Conservation (phyloP, 176 grass and related monocot species). For the Oryza longistaminata region DNA sequence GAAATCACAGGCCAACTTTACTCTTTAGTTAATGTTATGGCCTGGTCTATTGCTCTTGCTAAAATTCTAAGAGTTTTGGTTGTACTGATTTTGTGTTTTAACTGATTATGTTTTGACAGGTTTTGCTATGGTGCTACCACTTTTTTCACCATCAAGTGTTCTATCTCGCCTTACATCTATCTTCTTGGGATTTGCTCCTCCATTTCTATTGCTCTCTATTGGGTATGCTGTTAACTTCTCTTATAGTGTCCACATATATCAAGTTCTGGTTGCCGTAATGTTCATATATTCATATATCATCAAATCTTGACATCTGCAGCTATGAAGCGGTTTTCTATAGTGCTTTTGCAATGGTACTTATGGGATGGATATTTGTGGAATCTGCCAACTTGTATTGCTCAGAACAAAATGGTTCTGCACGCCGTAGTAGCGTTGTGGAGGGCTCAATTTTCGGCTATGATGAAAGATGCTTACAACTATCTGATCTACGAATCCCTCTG, state of each 20-base stretch:
- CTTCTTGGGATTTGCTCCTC: constrained; percentile 96
- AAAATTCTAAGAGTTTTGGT: constrained; percentile 15
- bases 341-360: constrained; percentile 74
- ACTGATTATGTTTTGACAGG: constrained; percentile 54
- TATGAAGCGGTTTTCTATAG: constrained; percentile 99
- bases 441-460: constrained; percentile 49
- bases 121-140: constrained; percentile 73
- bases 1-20: neutral
- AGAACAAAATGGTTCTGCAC: constrained; percentile 56
- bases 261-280: constrained; percentile 22
- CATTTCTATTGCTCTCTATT: constrained; percentile 87
- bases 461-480: constrained; percentile 74
- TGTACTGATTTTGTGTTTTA: constrained; percentile 36
- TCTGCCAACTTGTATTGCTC: constrained; percentile 60
- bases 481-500: constrained; percentile 86
- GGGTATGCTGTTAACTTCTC: constrained; percentile 63
- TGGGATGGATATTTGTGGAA: constrained; percentile 91
- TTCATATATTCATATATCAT: constrained; percentile 15
- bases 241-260: constrained; percentile 8
- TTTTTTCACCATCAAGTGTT: constrained; percentile 76
- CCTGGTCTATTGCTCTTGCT: constrained; percentile 1
- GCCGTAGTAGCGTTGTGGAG: constrained; percentile 36
- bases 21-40: constrained; percentile 20
- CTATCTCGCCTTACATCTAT: constrained; percentile 95
- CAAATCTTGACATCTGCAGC: constrained; percentile 45